Evolutionary conservation across 768 basidiomycete genomes (phyloP), one percentile per base, ranked within the genome.

Genomic region (Butyriboletus loyo): DNA sequence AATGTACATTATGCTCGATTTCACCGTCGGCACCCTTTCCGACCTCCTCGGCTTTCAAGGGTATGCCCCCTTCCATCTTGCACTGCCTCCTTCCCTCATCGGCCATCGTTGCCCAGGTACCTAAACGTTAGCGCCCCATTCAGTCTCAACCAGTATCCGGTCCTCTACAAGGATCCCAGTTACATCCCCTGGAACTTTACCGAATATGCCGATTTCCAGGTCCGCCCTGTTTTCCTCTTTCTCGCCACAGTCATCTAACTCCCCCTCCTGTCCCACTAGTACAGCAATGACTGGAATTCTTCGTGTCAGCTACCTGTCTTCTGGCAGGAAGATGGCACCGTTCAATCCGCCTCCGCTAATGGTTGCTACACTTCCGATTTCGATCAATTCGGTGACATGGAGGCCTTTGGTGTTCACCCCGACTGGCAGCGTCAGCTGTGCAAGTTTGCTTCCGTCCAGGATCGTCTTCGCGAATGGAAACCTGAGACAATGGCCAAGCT

Each of bases 381-480:
- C 60, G 94, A 97, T 71, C 93, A 96, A 55, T 97, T 89, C 60
- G 94, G 94, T 56, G 94, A 97, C 72, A 92, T 92, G 83, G 94
- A 97, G 69, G 94, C 94, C 57, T 96, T 96, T 66, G 94, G 94
- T 86, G 93, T 97, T 28, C 89, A 92, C 72, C 90, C 89, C 40
- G 87, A 92, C 73, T 93, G 85, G 89, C 83, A 96, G 65, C 93
- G 94, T 78, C 89, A 97, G 68, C 75, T 97, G 21, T 83, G 92
- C 59, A 97, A 97, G 66, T 96, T 96, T 69, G 92, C 94, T 34
- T 95, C 93, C 51, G 94, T 96, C 4, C 94, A 97, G 66, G 94
- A 97, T 68, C 90, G 94, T 79, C 83, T 96, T 34, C 82, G 93
- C 40, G 94, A 97, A 75, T 97, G 94, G 94, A 81, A 83, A 22